Evolutionary conservation across 2,329 filamentous ascomycete genomes (phyloP), one percentile per base, ranked within the genome.

Genomic region (Pseudonectria foliicola): DNA sequence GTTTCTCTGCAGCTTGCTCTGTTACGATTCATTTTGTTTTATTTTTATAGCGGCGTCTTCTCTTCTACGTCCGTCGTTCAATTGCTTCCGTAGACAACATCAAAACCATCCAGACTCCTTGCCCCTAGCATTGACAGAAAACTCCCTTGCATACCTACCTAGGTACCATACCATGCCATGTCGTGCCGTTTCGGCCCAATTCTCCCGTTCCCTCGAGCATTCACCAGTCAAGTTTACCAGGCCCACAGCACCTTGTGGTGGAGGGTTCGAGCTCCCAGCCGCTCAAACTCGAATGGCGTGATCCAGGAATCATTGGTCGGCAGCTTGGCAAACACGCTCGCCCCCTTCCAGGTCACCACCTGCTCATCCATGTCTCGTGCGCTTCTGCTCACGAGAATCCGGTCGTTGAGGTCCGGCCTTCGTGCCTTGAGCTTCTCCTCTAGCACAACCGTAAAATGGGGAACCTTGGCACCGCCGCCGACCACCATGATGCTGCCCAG

Each of bases 331-430:
- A 95, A 98, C 12, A 98, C 89, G 56, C 88, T 95, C 1, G 86
- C 92, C 4, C 92, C 92, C 71, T 98, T 98, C 92, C 92, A 98
- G 7, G 82, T 81, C 34, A 96, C 84, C n/a, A 96, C 89, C 62
- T 95, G 88, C 40, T 92, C 87, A 62, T 98, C 92, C 67, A 98
- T 82, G 51, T 98, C 92, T 51, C 90, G 73, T 0, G 92, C 92
- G 71, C 71, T 92, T 41, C 72, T 68, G 42, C 75, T 78, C 34
- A 81, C 77, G 15, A 80, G 61, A 42, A 81, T 77, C 40, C 70
- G 67, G 23, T 81, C 78, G 13, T 62, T 61, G 29, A 82, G 60
- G 45, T 81, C 77, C 4, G 75, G 75, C 28, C 75, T 63, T 32
- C 81, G 70, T 42, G 73, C 71, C 51, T 86, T 80, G 33, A 96